Base-by-base conservation (phyloP, 2,329 filamentous ascomycete genomes). In the Stachybotrys chlorohalonatus region DNA sequence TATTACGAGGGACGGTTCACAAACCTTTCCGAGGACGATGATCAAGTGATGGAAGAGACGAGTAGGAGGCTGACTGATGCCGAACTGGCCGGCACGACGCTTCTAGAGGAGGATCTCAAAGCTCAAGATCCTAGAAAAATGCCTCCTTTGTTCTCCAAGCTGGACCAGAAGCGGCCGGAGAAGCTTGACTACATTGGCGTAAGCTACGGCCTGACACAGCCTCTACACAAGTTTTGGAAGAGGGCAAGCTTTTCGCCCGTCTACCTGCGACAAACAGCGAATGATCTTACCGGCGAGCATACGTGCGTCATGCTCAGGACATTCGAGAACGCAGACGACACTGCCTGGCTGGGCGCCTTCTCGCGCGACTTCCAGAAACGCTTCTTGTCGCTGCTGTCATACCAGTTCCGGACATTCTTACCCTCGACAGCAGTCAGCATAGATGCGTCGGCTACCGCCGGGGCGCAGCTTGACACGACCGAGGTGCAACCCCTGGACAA, bases 141-240 rank as follows among this genome's bases (percentile, higher is more conserved):
- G 86, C 93, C 95, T 31, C 91, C 95, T 1, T 79, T 99, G 2
- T 97, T 99, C 65, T 83, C 91, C 11, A 93, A 92, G 63, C 78
- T 99, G 32, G 84, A 87, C 0, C 91, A 99, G 72, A 84, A 89
- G 59, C 85, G 84, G 55, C 87, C 94, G 0, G 86, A 89, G 49
- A 75, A 75, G 6, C 83, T 99, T 7, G 94, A 99, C 72, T 99
- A 97, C 66, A 72, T 99, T 15, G 94, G 95, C 66, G 95, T 99
- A 52, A 95, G 90, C 65, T 99, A 95, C 68, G 95, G 94, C 53
- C 77, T 99, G 55, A 99, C 94, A 0, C 79, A 85, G 46, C 80
- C 83, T 13, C 83, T 99, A 13, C 94, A 96, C 75, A 95, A 90
- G 66, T 99, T 99, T 78, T 99, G 94, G 94, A 96, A 96, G 73